A percentile compares a stretch with the other conserved stretches of the same genome.
Conservation (phyloP, 2,329 filamentous ascomycete genomes). For the Neonectria coccinea region DNA sequence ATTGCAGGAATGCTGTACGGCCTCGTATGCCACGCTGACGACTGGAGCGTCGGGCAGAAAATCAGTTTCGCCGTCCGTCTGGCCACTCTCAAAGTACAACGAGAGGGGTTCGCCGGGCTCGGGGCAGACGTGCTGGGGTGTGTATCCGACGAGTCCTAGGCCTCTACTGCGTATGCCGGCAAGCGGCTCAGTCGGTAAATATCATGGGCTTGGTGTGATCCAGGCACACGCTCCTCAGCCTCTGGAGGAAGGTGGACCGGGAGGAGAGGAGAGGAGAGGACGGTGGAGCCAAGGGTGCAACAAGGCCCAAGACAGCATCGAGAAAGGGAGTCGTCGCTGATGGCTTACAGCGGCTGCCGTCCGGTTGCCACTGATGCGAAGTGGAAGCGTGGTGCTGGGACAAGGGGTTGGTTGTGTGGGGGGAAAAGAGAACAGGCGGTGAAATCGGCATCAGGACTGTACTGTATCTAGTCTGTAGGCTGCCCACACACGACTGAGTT, state of each 20-base stretch:
- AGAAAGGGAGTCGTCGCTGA: slow-evolving; percentile 24
- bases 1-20: slow-evolving; percentile 77
- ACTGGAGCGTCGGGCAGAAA: slow-evolving; percentile 62
- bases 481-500: slow-evolving; percentile 18
- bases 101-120: slow-evolving; percentile 72
- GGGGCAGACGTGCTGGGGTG: slow-evolving; percentile 46
- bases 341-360: slow-evolving; percentile 36
- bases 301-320: slow-evolving; percentile 28
- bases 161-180: slow-evolving; percentile 11
- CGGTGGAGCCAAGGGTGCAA: slow-evolving; percentile 28
- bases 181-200: slow-evolving; percentile 34
- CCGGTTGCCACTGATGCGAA: slow-evolving; percentile 36
- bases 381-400: slow-evolving; percentile 34
- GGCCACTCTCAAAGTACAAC: slow-evolving; percentile 75
- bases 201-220: slow-evolving; percentile 34
- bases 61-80: slow-evolving; percentile 73
- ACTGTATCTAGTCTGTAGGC: not conserved
- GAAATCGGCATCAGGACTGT: slow-evolving; percentile 37
- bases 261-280: slow-evolving; percentile 2
- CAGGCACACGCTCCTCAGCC: slow-evolving; percentile 29
- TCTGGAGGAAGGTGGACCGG: slow-evolving; percentile 37
- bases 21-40: slow-evolving; percentile 60
- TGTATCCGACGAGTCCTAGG: slow-evolving; percentile 30
- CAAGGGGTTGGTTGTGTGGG: slow-evolving; percentile 37
- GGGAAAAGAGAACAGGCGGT: slow-evolving; percentile 43